Percentiles rank a stretch among this genome's conserved stretches.
Evolutionary conservation across 192 early-diverging fungal genomes (phyloP).

Genomic region (Coemansia sp.): DNA sequence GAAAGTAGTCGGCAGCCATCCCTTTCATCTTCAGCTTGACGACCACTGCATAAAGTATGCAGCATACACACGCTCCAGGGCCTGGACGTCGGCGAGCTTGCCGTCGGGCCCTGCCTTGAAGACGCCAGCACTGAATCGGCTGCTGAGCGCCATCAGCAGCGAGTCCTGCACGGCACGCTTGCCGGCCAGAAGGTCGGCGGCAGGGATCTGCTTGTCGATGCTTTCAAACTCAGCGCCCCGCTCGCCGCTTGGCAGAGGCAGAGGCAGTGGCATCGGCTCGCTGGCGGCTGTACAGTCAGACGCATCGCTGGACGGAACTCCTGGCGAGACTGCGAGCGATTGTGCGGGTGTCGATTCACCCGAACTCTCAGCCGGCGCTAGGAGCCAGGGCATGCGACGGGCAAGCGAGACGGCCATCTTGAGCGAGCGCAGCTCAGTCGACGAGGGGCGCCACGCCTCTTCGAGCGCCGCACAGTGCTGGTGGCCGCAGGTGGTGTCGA

Average conservation of each 20-base stretch:
- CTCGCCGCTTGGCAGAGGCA: not conserved
- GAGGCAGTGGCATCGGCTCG: not conserved
- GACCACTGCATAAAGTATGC: constrained; percentile 46
- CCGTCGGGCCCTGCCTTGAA: constrained; percentile 37
- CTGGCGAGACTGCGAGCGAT: not conserved
- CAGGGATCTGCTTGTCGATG: constrained; percentile 25
- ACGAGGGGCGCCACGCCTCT: constrained; percentile 76
- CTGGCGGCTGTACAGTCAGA: constrained; percentile 27
- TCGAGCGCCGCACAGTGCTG: constrained; percentile 64
- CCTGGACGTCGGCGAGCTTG: constrained; percentile 24
- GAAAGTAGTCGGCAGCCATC: not conserved
- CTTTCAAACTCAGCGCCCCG: not conserved
- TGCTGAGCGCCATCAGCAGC: constrained; percentile 30
- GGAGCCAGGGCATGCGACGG: constrained; percentile 76
- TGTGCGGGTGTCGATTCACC: not conserved
- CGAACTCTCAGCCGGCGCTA: constrained; percentile 10
- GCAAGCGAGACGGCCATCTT: constrained; percentile 73
- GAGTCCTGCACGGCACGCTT: constrained; percentile 35
- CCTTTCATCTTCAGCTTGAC: not conserved
- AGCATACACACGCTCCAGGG: constrained; percentile 41
- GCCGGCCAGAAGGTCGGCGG: constrained; percentile 24
- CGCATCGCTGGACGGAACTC: not conserved
- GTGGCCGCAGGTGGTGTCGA: constrained; percentile 60
- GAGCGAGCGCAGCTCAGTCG: constrained; percentile 65
- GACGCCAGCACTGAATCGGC: constrained; percentile 41